phyloP scores from a whole-genome alignment of 225 moss, liverwort and hornwort species.

The Straminergon stramineum region DNA sequence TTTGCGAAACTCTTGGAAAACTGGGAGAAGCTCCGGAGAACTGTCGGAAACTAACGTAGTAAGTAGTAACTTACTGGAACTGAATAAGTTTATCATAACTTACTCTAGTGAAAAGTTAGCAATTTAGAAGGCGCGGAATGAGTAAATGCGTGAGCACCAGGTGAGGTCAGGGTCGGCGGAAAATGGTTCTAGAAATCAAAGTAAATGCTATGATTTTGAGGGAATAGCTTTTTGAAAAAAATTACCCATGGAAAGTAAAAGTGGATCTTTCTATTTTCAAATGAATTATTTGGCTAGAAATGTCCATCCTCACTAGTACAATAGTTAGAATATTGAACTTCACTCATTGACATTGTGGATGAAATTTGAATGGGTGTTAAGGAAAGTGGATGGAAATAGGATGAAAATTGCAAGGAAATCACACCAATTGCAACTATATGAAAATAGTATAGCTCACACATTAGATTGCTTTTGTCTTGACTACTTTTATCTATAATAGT shows the following conservation, averaged over 20 bases:
- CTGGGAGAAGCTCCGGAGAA: no score
- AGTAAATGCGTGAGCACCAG: no score
- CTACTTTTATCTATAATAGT: no score
- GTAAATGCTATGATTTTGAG: no score
- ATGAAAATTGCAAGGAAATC: no score
- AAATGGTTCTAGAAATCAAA: not conserved
- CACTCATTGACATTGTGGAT: not conserved
- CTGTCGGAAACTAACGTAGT: not conserved
- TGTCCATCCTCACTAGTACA: accelerated
- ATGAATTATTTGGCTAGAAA: accelerated
- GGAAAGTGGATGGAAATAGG: not conserved
- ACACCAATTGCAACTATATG: no score
- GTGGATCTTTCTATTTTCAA: not conserved
- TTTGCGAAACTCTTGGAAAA: not conserved
- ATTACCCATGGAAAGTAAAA: not conserved
- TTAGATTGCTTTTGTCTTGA: not conserved
- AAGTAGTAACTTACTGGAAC: not conserved
- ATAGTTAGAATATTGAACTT: accelerated
- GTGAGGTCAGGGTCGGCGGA: not conserved
- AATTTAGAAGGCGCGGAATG: not conserved
- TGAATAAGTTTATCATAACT: no score
- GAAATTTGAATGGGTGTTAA: not conserved
- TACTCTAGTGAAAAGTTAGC: no score
- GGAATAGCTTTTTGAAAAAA: no score
- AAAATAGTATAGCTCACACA: not conserved